Percentiles rank a stretch among this genome's conserved stretches.
These are phyloP conservation scores for Fereydounia khargensis DNA, from an alignment of 1,284 basidiomycete species.

Conservation along the genomic window DNA sequence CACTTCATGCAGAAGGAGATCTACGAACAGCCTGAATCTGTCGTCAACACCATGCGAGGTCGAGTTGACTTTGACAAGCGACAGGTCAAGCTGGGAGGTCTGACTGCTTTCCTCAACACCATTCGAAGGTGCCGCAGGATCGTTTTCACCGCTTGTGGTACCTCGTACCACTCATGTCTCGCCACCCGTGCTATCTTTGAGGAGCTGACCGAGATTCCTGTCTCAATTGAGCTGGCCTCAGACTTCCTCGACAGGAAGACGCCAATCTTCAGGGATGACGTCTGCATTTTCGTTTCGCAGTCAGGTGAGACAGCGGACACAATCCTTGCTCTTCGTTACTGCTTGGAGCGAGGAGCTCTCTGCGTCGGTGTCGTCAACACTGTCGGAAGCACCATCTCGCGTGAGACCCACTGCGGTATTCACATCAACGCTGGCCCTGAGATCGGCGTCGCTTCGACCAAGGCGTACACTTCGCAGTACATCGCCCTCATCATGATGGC, in stretches of 20 bases:
- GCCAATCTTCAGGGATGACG: conserved; percentile 98
- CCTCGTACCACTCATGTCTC: conserved; percentile 93
- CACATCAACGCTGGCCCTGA: conserved; percentile 99
- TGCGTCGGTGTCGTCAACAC: conserved; percentile 95
- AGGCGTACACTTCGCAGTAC: conserved; percentile 99
- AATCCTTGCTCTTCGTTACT: conserved; percentile 93
- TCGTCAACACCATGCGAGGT: conserved; percentile 99
- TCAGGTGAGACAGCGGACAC: conserved; percentile 99
- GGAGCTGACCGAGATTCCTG: conserved; percentile 97
- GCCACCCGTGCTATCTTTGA: conserved; percentile 99
- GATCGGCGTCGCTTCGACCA: conserved; percentile 99
- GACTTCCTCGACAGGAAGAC: conserved; percentile 99
- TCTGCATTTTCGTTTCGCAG: conserved; percentile 94
- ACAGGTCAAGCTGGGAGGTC: conserved; percentile 87
- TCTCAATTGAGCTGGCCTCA: conserved; percentile 93
- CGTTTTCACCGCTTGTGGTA: conserved; percentile 96
- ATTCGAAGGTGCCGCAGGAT: conserved; percentile 92
- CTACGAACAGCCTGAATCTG: conserved; percentile 99
- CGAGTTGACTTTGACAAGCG: conserved; percentile 97
- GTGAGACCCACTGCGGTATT: conserved; percentile 98
- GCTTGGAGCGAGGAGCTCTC: conserved; percentile 90
- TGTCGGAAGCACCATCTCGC: conserved; percentile 95
- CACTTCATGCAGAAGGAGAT: conserved; percentile 99
- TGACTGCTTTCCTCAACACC: conserved; percentile 90
- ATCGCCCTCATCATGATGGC: conserved; percentile 98